These are phyloP conservation scores for Collybia nuda DNA, from an alignment of 768 basidiomycete genomes.

Conservation along the genomic window DNA sequence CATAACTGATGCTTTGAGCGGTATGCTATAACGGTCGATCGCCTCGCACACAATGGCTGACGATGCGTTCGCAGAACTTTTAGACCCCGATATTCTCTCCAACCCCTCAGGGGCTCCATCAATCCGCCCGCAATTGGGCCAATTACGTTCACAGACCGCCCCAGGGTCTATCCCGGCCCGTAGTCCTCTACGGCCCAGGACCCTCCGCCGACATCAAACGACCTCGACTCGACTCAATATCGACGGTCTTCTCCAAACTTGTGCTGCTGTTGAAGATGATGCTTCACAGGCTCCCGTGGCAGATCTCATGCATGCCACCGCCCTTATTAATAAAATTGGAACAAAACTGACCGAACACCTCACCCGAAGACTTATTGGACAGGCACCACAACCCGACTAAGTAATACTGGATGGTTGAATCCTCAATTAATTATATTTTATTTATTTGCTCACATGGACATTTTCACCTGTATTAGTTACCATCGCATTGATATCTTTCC, in stretches of 20 bases:
- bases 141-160: slow-evolving; percentile 8
- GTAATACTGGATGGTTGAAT: too few species aligned
- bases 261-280: slow-evolving; percentile 38
- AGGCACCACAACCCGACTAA: too few species aligned
- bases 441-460: too few species aligned
- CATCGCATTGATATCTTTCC: too few species aligned
- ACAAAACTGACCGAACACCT: slow-evolving; percentile 41
- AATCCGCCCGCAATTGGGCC: neutral
- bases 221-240: slow-evolving; percentile 41
- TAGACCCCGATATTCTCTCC: neutral
- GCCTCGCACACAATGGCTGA: neutral
- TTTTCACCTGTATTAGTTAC: too few species aligned
- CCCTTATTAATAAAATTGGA: slow-evolving; percentile 45
- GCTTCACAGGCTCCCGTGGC: slow-evolving; percentile 49
- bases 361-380: too few species aligned
- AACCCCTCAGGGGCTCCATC: neutral
- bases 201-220: slow-evolving; percentile 36
- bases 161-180: slow-evolving; percentile 6
- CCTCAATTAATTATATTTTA: too few species aligned
- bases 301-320: slow-evolving; percentile 47
- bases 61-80: neutral
- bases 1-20: slow-evolving; percentile 1
- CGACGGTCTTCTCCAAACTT: slow-evolving; percentile 41
- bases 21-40: neutral
- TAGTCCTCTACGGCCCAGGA: slow-evolving; percentile 6